These are phyloP conservation scores for Silene latifolia DNA, from an alignment of 148 eudicot species.

Conservation along the genomic window DNA sequence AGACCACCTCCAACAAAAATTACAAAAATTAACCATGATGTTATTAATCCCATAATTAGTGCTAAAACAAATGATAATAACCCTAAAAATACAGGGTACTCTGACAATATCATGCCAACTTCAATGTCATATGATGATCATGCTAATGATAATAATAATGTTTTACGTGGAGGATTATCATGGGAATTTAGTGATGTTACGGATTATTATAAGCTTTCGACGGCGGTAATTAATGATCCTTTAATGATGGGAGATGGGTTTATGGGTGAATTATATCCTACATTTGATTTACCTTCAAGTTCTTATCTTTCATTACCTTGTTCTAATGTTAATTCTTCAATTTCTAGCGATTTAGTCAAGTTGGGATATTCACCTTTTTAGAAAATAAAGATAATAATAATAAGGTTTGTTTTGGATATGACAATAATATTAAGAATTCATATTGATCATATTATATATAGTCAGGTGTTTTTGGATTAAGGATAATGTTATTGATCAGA, in stretches of 20 bases:
- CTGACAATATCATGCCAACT: neutral
- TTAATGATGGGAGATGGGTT: constrained; percentile 25
- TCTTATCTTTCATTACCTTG: constrained; percentile 14
- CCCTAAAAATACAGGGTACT: neutral
- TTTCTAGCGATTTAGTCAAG: constrained; percentile 43
- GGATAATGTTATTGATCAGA: neutral
- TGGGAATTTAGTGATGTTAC: constrained; percentile 20
- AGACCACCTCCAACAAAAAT: constrained; percentile 43
- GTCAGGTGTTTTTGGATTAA: neutral
- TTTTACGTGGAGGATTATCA: constrained; percentile 35
- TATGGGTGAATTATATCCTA: constrained; percentile 31
- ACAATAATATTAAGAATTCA: too few species aligned
- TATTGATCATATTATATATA: neutral
- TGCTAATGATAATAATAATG: constrained; percentile 4
- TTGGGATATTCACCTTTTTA: constrained; percentile 48
- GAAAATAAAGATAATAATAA: neutral
- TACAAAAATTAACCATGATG: neutral
- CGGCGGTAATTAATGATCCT: constrained; percentile 18
- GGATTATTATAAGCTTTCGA: constrained; percentile 7
- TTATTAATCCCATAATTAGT: constrained; percentile 9
- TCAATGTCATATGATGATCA: constrained; percentile 1
- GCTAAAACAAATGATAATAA: constrained; percentile 18
- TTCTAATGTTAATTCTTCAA: constrained; percentile 5
- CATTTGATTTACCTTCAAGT: constrained; percentile 28
- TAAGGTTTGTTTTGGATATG: neutral